Percentiles rank a stretch among this genome's conserved stretches.
Conservation (phyloP, 192 early-diverging fungal species). For the Backusella parvicylindrica region DNA sequence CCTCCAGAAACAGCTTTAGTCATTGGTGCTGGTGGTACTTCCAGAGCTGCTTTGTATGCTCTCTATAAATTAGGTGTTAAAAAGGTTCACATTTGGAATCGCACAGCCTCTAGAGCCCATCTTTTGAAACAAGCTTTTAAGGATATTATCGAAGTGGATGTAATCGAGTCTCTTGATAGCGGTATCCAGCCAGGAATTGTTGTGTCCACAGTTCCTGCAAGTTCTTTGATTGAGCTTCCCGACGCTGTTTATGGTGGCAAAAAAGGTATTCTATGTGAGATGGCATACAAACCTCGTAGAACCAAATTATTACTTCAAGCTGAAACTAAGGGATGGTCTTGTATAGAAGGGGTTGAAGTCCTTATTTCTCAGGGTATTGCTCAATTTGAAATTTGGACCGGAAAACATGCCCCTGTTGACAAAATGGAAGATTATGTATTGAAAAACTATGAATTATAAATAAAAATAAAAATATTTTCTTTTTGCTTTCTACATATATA, state of each 20-base stretch:
- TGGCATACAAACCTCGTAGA: slow-evolving; percentile 89
- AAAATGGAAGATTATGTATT: slow-evolving; percentile 50
- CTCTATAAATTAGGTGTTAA: slow-evolving; percentile 66
- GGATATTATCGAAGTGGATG: slow-evolving; percentile 45
- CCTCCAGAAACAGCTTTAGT: slow-evolving; percentile 62
- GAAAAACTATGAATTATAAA: slow-evolving; percentile 35
- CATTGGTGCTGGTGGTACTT: slow-evolving; percentile 93
- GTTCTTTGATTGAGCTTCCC: slow-evolving; percentile 54
- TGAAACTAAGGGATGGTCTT: slow-evolving; percentile 52
- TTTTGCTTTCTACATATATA: background rate
- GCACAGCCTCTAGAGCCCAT: slow-evolving; percentile 73
- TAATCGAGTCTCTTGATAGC: slow-evolving; percentile 41
- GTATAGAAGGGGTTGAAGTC: slow-evolving; percentile 83
- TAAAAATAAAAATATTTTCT: background rate
- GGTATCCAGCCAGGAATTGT: slow-evolving; percentile 52
- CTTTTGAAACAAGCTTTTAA: slow-evolving; percentile 59
- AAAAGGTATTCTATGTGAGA: slow-evolving; percentile 79
- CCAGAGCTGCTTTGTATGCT: slow-evolving; percentile 86
- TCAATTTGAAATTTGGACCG: slow-evolving; percentile 90
- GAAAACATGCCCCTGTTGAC: slow-evolving; percentile 49
- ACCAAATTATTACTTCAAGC: slow-evolving; percentile 75
- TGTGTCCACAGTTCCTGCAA: slow-evolving; percentile 80
- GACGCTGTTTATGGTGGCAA: slow-evolving; percentile 46
- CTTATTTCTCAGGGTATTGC: slow-evolving; percentile 90
- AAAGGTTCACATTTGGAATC: slow-evolving; percentile 83